Conservation (phyloP, 176 grass and related monocot species). For the Alopecurus myosuroides region DNA sequence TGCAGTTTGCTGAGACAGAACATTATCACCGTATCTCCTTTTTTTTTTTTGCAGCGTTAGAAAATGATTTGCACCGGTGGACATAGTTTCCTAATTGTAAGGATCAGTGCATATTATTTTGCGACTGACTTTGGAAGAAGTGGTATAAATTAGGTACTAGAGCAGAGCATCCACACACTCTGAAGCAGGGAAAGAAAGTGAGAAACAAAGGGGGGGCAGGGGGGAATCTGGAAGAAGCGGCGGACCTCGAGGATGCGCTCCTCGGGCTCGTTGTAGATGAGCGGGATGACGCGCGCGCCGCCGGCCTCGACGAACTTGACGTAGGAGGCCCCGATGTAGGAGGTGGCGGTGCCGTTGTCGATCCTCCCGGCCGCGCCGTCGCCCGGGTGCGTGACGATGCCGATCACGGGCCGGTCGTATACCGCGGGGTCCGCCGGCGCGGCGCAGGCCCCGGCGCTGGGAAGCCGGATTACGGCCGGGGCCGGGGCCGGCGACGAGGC, state of each 20-base stretch:
- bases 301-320: constrained; percentile 91
- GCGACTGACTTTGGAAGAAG: background rate
- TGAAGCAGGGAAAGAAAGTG: background rate
- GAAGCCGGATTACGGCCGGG: constrained; percentile 28
- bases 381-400: constrained; percentile 86
- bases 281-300: constrained; percentile 72
- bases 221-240: background rate
- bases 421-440: constrained; percentile 30
- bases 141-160: background rate
- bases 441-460: constrained; percentile 12
- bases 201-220: too few relatives aligned
- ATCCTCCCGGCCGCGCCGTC: constrained; percentile 61
- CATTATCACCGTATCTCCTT: background rate
- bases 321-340: constrained; percentile 64
- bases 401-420: constrained; percentile 81
- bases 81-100: background rate
- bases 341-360: constrained; percentile 40
- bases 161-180: background rate
- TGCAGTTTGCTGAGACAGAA: background rate
- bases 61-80: background rate
- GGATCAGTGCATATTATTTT: background rate
- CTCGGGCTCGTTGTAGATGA: constrained; percentile 89
- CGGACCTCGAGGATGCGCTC: constrained; percentile 59
- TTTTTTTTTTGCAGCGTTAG: background rate
- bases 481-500: background rate